phyloP scores from a whole-genome alignment of 2,329 filamentous ascomycete species.

The Blastomyces gilchristii region DNA sequence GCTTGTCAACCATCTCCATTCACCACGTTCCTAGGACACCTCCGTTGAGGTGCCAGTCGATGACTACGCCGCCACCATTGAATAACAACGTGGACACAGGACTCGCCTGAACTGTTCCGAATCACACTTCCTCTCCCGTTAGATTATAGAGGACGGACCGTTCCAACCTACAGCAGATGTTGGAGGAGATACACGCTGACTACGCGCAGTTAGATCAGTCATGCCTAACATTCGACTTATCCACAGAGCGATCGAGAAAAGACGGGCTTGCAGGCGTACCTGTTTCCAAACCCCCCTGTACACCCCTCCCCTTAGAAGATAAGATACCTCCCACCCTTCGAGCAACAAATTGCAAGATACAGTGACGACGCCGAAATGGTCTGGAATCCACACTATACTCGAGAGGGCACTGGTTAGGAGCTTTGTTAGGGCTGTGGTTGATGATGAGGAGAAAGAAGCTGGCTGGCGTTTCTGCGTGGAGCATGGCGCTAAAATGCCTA shows the following conservation, averaged over 20 bases:
- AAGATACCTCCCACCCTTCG: not conserved
- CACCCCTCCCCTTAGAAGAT: conserved; percentile 10
- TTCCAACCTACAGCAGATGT: conserved; percentile 9
- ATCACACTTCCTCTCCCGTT: conserved; percentile 14
- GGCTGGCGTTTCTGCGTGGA: conserved; percentile 17
- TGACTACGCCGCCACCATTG: conserved; percentile 16
- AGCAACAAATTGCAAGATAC: not conserved
- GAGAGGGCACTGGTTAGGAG: conserved; percentile 18
- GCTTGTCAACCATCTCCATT: conserved; percentile 11
- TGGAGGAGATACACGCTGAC: conserved; percentile 20
- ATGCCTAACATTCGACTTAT: conserved; percentile 19
- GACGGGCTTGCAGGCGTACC: conserved; percentile 10
- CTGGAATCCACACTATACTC: conserved; percentile 16
- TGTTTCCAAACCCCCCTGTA: conserved; percentile 16
- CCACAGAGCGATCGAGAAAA: conserved; percentile 13
- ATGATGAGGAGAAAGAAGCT: conserved; percentile 17
- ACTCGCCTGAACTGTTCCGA: conserved; percentile 17
- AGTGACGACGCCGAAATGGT: conserved; percentile 12
- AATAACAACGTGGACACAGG: conserved; percentile 18
- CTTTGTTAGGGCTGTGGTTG: conserved; percentile 20
- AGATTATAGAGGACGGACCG: conserved; percentile 7
- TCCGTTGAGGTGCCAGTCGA: conserved; percentile 20
- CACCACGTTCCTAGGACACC: conserved; percentile 7
- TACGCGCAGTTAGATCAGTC: conserved; percentile 19
- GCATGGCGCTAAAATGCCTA: conserved; percentile 15